phyloP scores from a whole-genome alignment of 1,284 basidiomycete genomes.

The Cryptococcus jaspeensis region DNA sequence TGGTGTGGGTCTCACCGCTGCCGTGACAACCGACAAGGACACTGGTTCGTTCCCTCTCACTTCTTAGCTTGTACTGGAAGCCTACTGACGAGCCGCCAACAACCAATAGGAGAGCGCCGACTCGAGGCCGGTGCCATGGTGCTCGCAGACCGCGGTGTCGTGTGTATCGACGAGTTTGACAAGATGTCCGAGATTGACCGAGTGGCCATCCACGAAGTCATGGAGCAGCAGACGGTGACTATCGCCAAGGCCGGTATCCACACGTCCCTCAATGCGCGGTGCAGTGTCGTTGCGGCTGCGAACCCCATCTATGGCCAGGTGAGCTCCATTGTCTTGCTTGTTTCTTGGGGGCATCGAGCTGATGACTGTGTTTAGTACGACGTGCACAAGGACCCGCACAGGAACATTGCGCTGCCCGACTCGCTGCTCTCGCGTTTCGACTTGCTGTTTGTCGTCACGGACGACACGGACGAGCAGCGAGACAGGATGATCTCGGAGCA shows the following conservation, averaged over 20 bases:
- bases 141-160: conserved; percentile 96
- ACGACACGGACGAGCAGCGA: conserved; percentile 92
- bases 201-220: conserved; percentile 99
- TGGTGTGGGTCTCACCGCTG: conserved; percentile 98
- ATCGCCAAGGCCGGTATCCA: conserved; percentile 99
- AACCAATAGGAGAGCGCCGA: conserved; percentile 70
- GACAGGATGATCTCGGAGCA: conserved; percentile 97
- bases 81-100: neutral
- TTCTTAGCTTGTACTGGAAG: neutral
- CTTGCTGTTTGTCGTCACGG: conserved; percentile 94
- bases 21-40: conserved; percentile 96
- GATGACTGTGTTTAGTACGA: conserved; percentile 68
- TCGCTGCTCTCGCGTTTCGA: conserved; percentile 99
- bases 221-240: conserved; percentile 99
- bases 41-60: conserved; percentile 57
- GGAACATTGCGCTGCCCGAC: conserved; percentile 97
- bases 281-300: conserved; percentile 95
- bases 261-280: conserved; percentile 95
- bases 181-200: conserved; percentile 99
- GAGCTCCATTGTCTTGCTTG: conserved; percentile 6
- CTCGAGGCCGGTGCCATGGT: conserved; percentile 99
- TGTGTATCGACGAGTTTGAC: conserved; percentile 99
- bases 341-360: neutral
- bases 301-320: conserved; percentile 99
- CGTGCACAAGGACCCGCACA: conserved; percentile 98